These are phyloP conservation scores for Suillus tomentosus DNA, from an alignment of 768 basidiomycete genomes.

Conservation along the genomic window DNA sequence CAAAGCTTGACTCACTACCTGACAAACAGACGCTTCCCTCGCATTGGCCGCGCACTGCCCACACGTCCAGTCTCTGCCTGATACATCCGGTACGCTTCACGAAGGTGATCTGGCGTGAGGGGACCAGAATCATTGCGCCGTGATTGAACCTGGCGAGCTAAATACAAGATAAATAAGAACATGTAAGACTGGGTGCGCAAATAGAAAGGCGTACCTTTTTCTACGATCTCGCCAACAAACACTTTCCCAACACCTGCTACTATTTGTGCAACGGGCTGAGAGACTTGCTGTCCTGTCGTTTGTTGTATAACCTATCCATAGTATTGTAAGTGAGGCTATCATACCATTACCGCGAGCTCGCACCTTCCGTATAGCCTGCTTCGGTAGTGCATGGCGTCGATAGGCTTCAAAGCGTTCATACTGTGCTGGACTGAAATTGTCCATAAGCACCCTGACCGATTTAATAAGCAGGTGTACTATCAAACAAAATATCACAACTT, in stretches of 20 bases:
- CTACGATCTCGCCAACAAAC: conserved; percentile 90
- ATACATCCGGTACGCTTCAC: conserved; percentile 86
- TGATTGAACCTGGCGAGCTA: conserved; percentile 77
- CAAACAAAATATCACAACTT: conserved; percentile 20
- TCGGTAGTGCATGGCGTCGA: conserved; percentile 78
- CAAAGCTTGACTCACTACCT: background rate
- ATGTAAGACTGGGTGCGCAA: background rate
- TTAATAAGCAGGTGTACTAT: background rate
- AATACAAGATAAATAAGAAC: background rate
- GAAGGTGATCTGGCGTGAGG: conserved; percentile 83
- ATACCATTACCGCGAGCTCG: conserved; percentile 16
- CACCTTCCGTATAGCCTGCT: conserved; percentile 81
- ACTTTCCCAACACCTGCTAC: conserved; percentile 91
- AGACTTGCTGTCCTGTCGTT: conserved; percentile 76
- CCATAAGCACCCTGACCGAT: conserved; percentile 75
- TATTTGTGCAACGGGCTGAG: conserved; percentile 84
- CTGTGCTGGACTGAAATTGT: conserved; percentile 80
- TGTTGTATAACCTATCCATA: conserved; percentile 75
- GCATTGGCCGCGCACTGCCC: conserved; percentile 71
- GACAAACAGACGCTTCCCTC: conserved; percentile 74
- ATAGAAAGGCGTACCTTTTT: conserved; percentile 58
- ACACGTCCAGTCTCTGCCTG: conserved; percentile 80
- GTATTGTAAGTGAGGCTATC: background rate
- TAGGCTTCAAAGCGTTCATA: conserved; percentile 92
- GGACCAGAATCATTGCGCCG: conserved; percentile 76